Evolutionary conservation across 805 yeast genomes (phyloP).

Genomic region (Cyberlindnera euphorbiiphila): DNA sequence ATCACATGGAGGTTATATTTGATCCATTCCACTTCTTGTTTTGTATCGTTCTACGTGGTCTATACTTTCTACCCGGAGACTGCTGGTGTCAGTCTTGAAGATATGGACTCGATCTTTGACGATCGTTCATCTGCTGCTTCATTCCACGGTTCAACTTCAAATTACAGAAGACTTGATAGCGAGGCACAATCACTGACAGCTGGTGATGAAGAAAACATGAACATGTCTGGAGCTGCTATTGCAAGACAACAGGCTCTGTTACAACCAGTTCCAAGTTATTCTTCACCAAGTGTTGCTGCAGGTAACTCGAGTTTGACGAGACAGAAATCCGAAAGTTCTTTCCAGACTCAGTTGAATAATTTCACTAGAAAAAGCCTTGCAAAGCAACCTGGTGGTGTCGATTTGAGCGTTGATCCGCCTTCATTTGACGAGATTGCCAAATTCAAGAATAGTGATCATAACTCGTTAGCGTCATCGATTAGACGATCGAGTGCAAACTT

Average conservation of each 20-base stretch:
- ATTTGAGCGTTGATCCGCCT: constrained; percentile 34
- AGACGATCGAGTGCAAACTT: constrained; percentile 43
- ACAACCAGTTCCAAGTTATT: constrained; percentile 26
- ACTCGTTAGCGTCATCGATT: constrained; percentile 31
- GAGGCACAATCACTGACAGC: constrained; percentile 16
- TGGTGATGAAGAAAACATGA: constrained; percentile 2
- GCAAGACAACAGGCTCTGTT: constrained; percentile 37
- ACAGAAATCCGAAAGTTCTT: constrained; percentile 25
- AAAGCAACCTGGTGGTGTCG: constrained; percentile 13
- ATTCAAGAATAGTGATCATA: constrained; percentile 30
- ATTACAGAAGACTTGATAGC: constrained; percentile 17
- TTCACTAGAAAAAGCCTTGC: constrained; percentile 11
- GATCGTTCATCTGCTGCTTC: constrained; percentile 44
- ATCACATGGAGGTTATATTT: constrained; percentile 80
- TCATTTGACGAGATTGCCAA: constrained; percentile 34
- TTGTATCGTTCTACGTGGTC: constrained; percentile 69
- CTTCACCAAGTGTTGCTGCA: constrained; percentile 5
- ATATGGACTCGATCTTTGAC: constrained; percentile 88
- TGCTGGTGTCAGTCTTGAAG: constrained; percentile 82
- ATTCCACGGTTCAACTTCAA: constrained; percentile 26
- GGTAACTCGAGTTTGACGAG: constrained; percentile 12
- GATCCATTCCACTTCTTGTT: constrained; percentile 76
- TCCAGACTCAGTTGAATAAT: constrained; percentile 21
- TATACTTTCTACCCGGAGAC: constrained; percentile 82
- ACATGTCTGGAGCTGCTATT: constrained; percentile 38